phyloP scores from a whole-genome alignment of 352 stramenopile species.

The Elongisporangium prolatum region DNA sequence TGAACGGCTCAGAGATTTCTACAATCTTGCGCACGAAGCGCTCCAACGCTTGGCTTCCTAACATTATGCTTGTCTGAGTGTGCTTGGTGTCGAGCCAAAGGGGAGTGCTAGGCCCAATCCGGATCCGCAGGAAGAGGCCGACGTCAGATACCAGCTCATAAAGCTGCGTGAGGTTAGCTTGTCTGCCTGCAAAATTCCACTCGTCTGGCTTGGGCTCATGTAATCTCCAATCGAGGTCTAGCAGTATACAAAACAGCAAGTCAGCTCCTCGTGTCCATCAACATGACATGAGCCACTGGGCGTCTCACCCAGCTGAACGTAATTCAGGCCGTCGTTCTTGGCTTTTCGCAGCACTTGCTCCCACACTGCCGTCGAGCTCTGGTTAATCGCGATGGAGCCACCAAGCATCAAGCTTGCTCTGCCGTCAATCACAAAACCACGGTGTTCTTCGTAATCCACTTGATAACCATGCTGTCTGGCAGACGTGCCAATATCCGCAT shows the following conservation, averaged over 20 bases:
- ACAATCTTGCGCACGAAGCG: slow-evolving; percentile 62
- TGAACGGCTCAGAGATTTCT: slow-evolving; percentile 50
- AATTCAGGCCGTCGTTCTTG: slow-evolving; percentile 71
- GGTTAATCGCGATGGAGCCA: slow-evolving; percentile 63
- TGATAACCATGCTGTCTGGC: slow-evolving; percentile 43
- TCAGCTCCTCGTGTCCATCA: background rate
- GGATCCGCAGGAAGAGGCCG: slow-evolving; percentile 65
- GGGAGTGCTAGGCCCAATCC: slow-evolving; percentile 54
- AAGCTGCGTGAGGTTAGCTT: slow-evolving; percentile 54
- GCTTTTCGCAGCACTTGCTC: slow-evolving; percentile 48
- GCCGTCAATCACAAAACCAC: slow-evolving; percentile 61
- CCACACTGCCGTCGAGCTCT: slow-evolving; percentile 50
- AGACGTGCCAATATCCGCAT: slow-evolving; percentile 38
- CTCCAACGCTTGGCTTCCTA: slow-evolving; percentile 17
- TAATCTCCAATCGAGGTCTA: slow-evolving; percentile 75
- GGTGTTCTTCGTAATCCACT: slow-evolving; percentile 29
- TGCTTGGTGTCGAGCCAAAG: slow-evolving; percentile 60
- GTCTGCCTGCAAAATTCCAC: slow-evolving; percentile 43
- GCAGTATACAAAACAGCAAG: background rate
- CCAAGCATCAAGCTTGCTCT: slow-evolving; percentile 49
- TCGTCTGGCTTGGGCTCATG: slow-evolving; percentile 51
- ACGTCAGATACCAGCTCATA: slow-evolving; percentile 48
- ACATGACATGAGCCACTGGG: background rate
- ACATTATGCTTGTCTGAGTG: slow-evolving; percentile 18
- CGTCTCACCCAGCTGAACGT: slow-evolving; percentile 63